Percentiles rank a stretch among this genome's conserved stretches.
These are phyloP conservation scores for Xerocomus amazonicus DNA, from an alignment of 1,284 basidiomycete species.

Conservation along the genomic window DNA sequence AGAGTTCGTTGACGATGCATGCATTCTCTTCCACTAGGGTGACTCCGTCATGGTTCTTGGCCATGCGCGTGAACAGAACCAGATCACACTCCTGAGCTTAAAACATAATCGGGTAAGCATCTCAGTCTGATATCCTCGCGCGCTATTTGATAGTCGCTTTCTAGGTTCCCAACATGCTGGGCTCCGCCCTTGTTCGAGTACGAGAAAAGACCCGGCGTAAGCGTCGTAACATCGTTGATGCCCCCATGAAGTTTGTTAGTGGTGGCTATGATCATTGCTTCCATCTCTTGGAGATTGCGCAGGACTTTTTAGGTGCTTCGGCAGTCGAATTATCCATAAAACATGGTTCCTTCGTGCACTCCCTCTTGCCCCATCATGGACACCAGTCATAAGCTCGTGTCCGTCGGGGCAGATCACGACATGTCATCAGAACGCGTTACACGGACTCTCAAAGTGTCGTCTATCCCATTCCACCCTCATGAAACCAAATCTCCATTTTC, in stretches of 20 bases:
- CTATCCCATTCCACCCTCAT: conserved; percentile 45
- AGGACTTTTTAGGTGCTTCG: conserved; percentile 32
- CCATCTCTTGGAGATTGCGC: conserved; percentile 43
- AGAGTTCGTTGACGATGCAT: conserved; percentile 43
- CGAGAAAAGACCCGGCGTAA: conserved; percentile 38
- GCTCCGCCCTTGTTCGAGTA: conserved; percentile 32
- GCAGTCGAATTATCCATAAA: conserved; percentile 37
- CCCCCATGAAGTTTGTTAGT: conserved; percentile 43
- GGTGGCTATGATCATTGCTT: conserved; percentile 50
- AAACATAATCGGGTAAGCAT: conserved; percentile 24
- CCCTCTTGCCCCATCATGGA: conserved; percentile 41
- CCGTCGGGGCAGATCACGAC: conserved; percentile 47
- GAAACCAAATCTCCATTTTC: conserved; percentile 36
- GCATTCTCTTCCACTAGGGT: conserved; percentile 32
- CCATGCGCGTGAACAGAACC: conserved; percentile 37
- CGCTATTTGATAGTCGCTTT: conserved; percentile 10
- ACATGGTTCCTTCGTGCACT: conserved; percentile 43
- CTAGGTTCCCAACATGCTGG: conserved; percentile 10
- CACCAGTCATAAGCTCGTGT: conserved; percentile 45
- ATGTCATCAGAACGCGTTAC: conserved; percentile 41
- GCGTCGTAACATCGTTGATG: conserved; percentile 39
- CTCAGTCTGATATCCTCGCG: neutral
- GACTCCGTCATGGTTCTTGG: conserved; percentile 35
- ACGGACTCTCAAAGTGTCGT: conserved; percentile 40
- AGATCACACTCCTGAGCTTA: conserved; percentile 31